Conservation (phyloP, 495 filamentous ascomycete species). For the Penicillium dipodomyicola region DNA sequence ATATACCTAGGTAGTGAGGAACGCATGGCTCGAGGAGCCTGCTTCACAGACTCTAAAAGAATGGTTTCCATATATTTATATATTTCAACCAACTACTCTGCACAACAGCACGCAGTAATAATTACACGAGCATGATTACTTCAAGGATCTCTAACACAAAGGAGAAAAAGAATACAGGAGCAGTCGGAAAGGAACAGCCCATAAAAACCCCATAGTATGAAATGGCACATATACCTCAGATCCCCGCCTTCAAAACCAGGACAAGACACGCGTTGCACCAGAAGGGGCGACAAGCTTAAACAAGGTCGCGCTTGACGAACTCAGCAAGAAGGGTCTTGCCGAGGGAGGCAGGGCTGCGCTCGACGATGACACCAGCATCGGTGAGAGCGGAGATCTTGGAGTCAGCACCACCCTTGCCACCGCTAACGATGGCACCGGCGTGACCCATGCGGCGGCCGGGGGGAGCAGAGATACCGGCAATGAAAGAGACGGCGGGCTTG, state of each 20-base stretch:
- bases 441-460: slow-evolving; percentile 97
- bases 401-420: slow-evolving; percentile 95
- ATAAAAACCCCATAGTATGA: slow-evolving; percentile 23
- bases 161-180: slow-evolving; percentile 35
- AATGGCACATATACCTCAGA: slow-evolving; percentile 28
- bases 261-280: slow-evolving; percentile 21
- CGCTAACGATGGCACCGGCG: slow-evolving; percentile 94
- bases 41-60: background rate
- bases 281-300: slow-evolving; percentile 53
- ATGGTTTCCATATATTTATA: background rate
- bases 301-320: slow-evolving; percentile 93
- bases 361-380: slow-evolving; percentile 89
- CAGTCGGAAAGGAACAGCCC: slow-evolving; percentile 24
- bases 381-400: slow-evolving; percentile 96
- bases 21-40: background rate
- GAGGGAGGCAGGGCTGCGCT: slow-evolving; percentile 86
- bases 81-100: slow-evolving; percentile 10
- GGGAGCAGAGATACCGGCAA: slow-evolving; percentile 95
- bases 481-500: slow-evolving; percentile 97
- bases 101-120: slow-evolving; percentile 18
- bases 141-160: slow-evolving; percentile 37
- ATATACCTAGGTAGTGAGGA: no score
- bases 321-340: slow-evolving; percentile 91
- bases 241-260: slow-evolving; percentile 19
- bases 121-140: slow-evolving; percentile 36